Evolutionary conservation across 2,329 filamentous ascomycete genomes (phyloP).

Genomic region (Verticillium nonalfalfae): DNA sequence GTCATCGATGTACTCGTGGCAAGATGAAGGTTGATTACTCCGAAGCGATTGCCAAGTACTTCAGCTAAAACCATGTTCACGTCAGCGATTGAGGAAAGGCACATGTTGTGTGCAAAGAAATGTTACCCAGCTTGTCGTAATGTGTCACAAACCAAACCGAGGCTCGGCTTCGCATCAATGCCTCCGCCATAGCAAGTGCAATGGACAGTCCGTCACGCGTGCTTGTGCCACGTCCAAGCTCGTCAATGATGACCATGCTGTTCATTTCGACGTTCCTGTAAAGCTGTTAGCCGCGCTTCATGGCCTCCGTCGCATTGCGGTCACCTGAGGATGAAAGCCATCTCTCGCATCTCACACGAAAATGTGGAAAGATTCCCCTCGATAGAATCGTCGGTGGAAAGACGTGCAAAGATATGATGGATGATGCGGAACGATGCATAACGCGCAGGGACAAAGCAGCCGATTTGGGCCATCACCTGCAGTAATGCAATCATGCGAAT

Average conservation of each 20-base stretch:
- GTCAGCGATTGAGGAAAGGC: slow-evolving; percentile 4
- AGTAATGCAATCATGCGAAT: slow-evolving; percentile 80
- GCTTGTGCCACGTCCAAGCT: slow-evolving; percentile 86
- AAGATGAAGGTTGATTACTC: slow-evolving; percentile 79
- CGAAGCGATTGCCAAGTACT: slow-evolving; percentile 67
- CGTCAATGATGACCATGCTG: slow-evolving; percentile 81
- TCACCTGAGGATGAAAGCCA: slow-evolving; percentile 77
- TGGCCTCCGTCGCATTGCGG: neutral
- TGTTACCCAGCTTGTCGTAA: slow-evolving; percentile 66
- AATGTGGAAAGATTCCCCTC: slow-evolving; percentile 93
- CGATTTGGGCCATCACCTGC: slow-evolving; percentile 89
- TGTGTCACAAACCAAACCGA: slow-evolving; percentile 93
- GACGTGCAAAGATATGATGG: slow-evolving; percentile 77
- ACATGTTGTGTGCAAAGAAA: neutral
- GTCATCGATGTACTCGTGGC: slow-evolving; percentile 55
- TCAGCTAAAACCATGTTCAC: slow-evolving; percentile 36
- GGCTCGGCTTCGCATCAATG: slow-evolving; percentile 70
- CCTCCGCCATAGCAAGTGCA: slow-evolving; percentile 84
- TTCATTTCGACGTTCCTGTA: slow-evolving; percentile 64
- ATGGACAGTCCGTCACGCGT: slow-evolving; percentile 85
- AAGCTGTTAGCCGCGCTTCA: neutral
- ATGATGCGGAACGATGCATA: slow-evolving; percentile 78
- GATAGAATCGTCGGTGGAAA: slow-evolving; percentile 81
- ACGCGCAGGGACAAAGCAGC: slow-evolving; percentile 80
- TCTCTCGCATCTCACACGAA: slow-evolving; percentile 91